A percentile compares a stretch with the other conserved stretches of the same genome.
Evolutionary conservation across 371 early-diverging fungal genomes (phyloP).

Genomic region (Mucor velutinosus): DNA sequence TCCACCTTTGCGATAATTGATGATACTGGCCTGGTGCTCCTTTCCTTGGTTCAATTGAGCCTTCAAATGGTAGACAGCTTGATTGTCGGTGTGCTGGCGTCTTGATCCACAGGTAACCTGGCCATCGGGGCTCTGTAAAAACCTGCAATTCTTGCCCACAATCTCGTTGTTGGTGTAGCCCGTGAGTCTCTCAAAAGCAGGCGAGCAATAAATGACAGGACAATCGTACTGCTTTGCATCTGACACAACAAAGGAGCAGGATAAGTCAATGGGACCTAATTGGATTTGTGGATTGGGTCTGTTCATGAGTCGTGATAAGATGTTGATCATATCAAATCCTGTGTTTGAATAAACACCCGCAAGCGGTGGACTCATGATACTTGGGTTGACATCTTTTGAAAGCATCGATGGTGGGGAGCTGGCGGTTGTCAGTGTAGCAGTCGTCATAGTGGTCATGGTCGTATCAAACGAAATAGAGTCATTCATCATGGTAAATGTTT

Average conservation of each 20-base stretch:
- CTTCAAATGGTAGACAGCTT: constrained; percentile 55
- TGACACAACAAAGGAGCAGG: constrained; percentile 57
- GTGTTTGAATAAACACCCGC: constrained; percentile 47
- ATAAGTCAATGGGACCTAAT: constrained; percentile 63
- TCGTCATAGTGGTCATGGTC: background rate
- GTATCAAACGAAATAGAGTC: background rate
- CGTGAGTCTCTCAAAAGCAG: constrained; percentile 62
- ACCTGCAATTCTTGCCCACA: constrained; percentile 69
- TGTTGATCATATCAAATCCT: constrained; percentile 64
- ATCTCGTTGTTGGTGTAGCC: constrained; percentile 58
- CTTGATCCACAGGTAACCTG: constrained; percentile 48
- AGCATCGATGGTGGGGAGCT: background rate
- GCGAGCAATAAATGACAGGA: constrained; percentile 61
- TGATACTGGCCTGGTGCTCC: constrained; percentile 64
- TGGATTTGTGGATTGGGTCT: constrained; percentile 54
- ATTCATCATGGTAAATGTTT: background rate
- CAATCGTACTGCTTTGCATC: constrained; percentile 47
- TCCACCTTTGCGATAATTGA: constrained; percentile 69
- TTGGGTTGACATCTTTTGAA: background rate
- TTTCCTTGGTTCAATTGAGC: constrained; percentile 39
- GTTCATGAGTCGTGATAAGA: constrained; percentile 36
- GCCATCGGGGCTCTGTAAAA: constrained; percentile 61
- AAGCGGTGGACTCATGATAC: background rate
- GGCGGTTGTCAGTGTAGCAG: background rate
- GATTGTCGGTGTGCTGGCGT: constrained; percentile 58